Evolutionary conservation across 2,329 filamentous ascomycete genomes (phyloP), one percentile per base, ranked within the genome.

Genomic region (Penicillium sp.): DNA sequence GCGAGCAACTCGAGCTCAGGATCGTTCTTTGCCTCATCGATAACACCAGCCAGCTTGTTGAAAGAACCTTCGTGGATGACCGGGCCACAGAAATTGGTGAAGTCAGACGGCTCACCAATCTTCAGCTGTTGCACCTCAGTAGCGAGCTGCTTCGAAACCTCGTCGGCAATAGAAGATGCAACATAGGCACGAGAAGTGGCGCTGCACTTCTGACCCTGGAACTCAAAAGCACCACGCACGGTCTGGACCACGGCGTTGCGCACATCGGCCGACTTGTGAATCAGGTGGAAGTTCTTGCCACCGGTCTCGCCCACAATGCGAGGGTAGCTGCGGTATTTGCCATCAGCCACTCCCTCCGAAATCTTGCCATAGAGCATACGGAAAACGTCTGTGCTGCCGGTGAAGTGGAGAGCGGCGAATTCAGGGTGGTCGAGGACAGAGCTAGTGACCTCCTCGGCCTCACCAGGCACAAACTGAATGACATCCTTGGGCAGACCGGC

Each of bases 331-430:
- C 82, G 81, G 78, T 96, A 97, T 56, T 85, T 88, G 60, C 89
- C 90, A 68, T 92, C 86, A 5, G 89, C 89, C 20, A 95, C 87
- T 40, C 89, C 90, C 60, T 83, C 80, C 11, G 90, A 90, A 67
- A 97, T 96, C 73, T 90, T 85, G 18, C 90, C 90, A 73, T 95
- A 96, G 12, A 97, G 81, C 69, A 86, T 85, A 59, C 91, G 88
- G 86, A 97, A 97, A 27, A 97, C 90, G 48, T 86, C 85, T 0
- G 93, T 97, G 78, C 89, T 94, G 58, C 93, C 93, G 1, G 92
- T 97, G 81, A 92, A 97, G 80, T 97, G 92, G 22, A 97, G 85
- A n/a, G 90, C 89, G 8, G 92, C 88, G 67, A 97, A 94, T 56
- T 95, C 81, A 64, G 80, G 85, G 79, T 94, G 90, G 50, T 81